Percentiles rank a stretch among this genome's conserved stretches.
phyloP scores from a whole-genome alignment of 2,329 filamentous ascomycete genomes.

The Colletotrichum salicis region DNA sequence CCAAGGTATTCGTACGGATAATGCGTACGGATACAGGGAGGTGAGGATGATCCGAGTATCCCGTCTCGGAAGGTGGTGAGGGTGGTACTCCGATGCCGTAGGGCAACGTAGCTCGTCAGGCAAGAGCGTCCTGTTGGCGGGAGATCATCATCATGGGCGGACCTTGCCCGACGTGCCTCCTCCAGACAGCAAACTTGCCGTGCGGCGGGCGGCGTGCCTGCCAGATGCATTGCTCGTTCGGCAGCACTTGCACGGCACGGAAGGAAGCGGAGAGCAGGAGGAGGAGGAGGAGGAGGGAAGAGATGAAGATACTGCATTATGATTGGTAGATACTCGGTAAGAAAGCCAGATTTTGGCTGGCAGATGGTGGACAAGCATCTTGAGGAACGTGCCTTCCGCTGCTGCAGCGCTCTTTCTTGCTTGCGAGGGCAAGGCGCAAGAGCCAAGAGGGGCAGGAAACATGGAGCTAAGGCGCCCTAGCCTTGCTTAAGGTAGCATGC shows the following conservation, averaged over 20 bases:
- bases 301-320: background rate
- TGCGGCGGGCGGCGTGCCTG: background rate
- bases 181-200: slow-evolving; percentile 1
- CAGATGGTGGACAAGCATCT: slow-evolving; percentile 4
- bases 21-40: background rate
- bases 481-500: background rate
- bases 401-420: slow-evolving; percentile 26
- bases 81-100: background rate
- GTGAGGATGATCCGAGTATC: slow-evolving; percentile 9
- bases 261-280: slow-evolving; percentile 1
- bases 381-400: slow-evolving; percentile 29
- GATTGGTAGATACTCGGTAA: slow-evolving; percentile 8
- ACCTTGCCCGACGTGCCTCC: slow-evolving; percentile 27
- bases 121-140: slow-evolving; percentile 15
- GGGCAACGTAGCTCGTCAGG: background rate
- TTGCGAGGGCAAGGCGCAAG: background rate
- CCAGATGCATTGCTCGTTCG: background rate
- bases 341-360: background rate
- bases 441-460: background rate
- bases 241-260: slow-evolving; percentile 15
- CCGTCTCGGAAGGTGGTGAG: slow-evolving; percentile 24
- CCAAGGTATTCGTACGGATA: background rate
- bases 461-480: background rate
- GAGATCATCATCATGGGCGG: slow-evolving; percentile 31
- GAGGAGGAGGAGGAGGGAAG: background rate